phyloP scores from a whole-genome alignment of 225 moss, liverwort and hornwort genomes.

The Anthoceros angustus region DNA sequence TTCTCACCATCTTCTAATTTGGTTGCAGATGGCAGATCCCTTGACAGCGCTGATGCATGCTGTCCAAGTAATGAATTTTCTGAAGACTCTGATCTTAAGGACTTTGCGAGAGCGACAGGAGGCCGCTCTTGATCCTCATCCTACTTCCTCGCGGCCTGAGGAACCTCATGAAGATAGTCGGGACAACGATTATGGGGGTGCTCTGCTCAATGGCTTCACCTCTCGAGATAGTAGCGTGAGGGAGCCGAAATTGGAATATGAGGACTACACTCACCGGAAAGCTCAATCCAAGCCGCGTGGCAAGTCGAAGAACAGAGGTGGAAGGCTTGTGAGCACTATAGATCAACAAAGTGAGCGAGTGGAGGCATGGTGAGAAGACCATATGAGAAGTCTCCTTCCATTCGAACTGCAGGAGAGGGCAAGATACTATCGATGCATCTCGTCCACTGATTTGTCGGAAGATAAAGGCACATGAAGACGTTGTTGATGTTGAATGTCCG shows the following conservation, averaged over 20 bases:
- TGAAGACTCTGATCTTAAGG: conserved; percentile 72
- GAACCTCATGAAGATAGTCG: conserved; percentile 65
- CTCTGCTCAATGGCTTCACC: conserved; percentile 29
- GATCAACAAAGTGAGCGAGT: conserved; percentile 91
- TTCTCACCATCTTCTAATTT: background rate
- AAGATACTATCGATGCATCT: no score
- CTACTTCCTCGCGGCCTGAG: conserved; percentile 33
- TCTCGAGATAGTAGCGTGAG: conserved; percentile 21
- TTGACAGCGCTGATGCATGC: conserved; percentile 95
- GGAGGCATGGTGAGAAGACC: conserved; percentile 55
- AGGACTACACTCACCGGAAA: conserved; percentile 40
- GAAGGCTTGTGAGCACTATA: conserved; percentile 70
- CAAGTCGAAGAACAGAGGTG: conserved; percentile 59
- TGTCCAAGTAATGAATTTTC: conserved; percentile 96
- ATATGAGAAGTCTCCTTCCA: no score
- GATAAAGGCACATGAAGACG: no score
- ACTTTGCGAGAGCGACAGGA: conserved; percentile 73
- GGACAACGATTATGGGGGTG: conserved; percentile 49
- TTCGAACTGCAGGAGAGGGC: no score
- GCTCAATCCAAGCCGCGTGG: conserved; percentile 45
- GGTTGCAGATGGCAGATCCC: conserved; percentile 85
- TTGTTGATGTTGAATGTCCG: no score
- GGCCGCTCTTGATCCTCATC: conserved; percentile 34
- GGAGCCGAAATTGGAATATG: conserved; percentile 40
- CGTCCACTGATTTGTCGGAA: no score